Conservation (phyloP, 75 land plant species). For the Cryptomeria japonica region DNA sequence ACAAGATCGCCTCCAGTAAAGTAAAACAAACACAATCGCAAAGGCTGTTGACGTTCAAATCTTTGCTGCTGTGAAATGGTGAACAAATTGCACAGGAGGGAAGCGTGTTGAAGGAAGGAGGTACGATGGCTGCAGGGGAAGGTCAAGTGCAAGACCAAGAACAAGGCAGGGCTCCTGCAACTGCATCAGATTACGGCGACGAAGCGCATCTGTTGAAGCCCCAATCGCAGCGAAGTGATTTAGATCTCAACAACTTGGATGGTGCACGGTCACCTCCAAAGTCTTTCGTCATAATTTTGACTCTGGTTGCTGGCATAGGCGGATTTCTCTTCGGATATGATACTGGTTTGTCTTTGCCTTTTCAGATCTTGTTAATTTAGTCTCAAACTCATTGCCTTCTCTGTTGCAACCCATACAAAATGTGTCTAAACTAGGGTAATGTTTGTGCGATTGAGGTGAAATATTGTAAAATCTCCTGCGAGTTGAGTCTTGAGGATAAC, state of each 20-base stretch:
- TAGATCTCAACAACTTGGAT: background rate
- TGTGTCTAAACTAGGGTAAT: background rate
- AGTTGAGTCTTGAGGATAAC: background rate
- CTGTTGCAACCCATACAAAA: background rate
- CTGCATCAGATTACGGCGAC: background rate
- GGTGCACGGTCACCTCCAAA: background rate
- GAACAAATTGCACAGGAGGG: background rate
- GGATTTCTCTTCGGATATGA: conserved; percentile 46
- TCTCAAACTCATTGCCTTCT: background rate
- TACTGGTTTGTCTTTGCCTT: conserved; percentile 17
- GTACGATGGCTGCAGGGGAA: background rate
- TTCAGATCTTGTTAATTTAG: background rate
- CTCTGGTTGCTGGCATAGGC: conserved; percentile 39
- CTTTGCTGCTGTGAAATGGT: too few species aligned
- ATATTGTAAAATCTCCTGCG: background rate
- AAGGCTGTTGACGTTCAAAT: too few species aligned
- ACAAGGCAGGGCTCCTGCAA: background rate
- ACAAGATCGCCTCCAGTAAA: too few species aligned
- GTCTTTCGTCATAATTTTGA: conserved; percentile 22
- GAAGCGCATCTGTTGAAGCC: background rate
- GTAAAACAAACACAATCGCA: too few species aligned
- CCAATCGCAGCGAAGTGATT: background rate
- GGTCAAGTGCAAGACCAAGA: background rate
- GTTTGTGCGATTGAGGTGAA: background rate
- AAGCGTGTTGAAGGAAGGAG: background rate